Conservation (phyloP, 2,329 filamentous ascomycete genomes). For the Penicillium expansum region DNA sequence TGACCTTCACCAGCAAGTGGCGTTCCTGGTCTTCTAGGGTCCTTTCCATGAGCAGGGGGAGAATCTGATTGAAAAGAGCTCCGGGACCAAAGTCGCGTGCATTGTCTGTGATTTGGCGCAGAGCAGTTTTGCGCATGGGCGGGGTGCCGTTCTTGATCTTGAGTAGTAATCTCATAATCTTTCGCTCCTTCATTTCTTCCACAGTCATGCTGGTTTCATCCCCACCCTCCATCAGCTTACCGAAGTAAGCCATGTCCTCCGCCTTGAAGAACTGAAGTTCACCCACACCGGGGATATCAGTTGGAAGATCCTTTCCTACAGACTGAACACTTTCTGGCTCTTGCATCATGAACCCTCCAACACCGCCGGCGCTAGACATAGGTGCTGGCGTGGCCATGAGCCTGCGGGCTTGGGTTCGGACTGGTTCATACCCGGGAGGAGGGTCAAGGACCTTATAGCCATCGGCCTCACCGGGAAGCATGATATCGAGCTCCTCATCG, state of each 20-base stretch:
- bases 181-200: slow-evolving; percentile 94
- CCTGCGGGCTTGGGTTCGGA: slow-evolving; percentile 72
- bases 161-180: slow-evolving; percentile 93
- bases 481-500: slow-evolving; percentile 88
- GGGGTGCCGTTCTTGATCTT: slow-evolving; percentile 99
- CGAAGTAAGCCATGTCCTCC: slow-evolving; percentile 98
- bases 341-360: slow-evolving; percentile 93
- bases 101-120: slow-evolving; percentile 96
- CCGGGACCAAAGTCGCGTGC: slow-evolving; percentile 93
- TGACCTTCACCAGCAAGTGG: slow-evolving; percentile 97
- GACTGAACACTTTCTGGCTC: slow-evolving; percentile 81
- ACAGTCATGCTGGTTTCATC: slow-evolving; percentile 90
- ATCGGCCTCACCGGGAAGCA: slow-evolving; percentile 71
- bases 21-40: slow-evolving; percentile 96
- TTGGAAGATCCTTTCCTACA: slow-evolving; percentile 86
- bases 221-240: slow-evolving; percentile 89
- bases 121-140: slow-evolving; percentile 95
- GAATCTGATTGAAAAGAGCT: slow-evolving; percentile 92
- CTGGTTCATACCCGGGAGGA: slow-evolving; percentile 86
- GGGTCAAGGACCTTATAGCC: slow-evolving; percentile 91
- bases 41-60: slow-evolving; percentile 97
- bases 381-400: slow-evolving; percentile 70
- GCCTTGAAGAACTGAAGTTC: slow-evolving; percentile 98
- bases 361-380: slow-evolving; percentile 55
- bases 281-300: slow-evolving; percentile 91